Evolutionary conservation across 2,329 filamentous ascomycete species (phyloP).

Genomic region (Pseudogymnoascus sp.): DNA sequence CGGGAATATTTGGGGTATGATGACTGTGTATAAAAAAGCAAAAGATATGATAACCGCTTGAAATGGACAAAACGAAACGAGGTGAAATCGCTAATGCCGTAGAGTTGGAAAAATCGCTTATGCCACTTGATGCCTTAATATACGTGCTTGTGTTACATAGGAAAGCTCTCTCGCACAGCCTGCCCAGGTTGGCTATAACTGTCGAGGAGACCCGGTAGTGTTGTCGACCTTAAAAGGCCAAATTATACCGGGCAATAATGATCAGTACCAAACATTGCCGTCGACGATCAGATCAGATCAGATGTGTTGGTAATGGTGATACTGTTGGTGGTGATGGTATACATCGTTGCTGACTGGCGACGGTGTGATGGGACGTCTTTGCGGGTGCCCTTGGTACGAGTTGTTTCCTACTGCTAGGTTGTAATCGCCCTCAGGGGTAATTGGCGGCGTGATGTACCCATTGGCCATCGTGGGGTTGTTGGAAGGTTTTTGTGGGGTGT

Average conservation of each 20-base stretch:
- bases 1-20: slow-evolving; percentile 3
- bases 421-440: slow-evolving; percentile 64
- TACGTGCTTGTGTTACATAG: slow-evolving; percentile 27
- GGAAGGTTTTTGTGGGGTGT: slow-evolving; percentile 70
- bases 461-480: slow-evolving; percentile 55
- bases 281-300: slow-evolving; percentile 27
- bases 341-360: slow-evolving; percentile 43
- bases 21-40: slow-evolving; percentile 9
- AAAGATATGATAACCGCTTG: slow-evolving; percentile 17
- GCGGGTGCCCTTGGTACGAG: slow-evolving; percentile 21
- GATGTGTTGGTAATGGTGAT: slow-evolving; percentile 38
- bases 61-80: slow-evolving; percentile 27
- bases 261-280: not conserved
- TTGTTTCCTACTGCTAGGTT: slow-evolving; percentile 31
- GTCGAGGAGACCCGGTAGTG: slow-evolving; percentile 5
- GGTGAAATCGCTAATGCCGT: slow-evolving; percentile 41
- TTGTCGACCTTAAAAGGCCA: not conserved
- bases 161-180: slow-evolving; percentile 15
- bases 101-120: slow-evolving; percentile 26
- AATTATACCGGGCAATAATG: slow-evolving; percentile 3
- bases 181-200: slow-evolving; percentile 12
- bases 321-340: slow-evolving; percentile 35
- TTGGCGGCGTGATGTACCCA: slow-evolving; percentile 76
- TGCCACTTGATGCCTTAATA: slow-evolving; percentile 13
- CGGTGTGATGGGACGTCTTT: slow-evolving; percentile 53